Percentiles rank a stretch among this genome's conserved stretches.
phyloP scores from a whole-genome alignment of 805 yeast genomes.

The Ogataea kodamae region DNA sequence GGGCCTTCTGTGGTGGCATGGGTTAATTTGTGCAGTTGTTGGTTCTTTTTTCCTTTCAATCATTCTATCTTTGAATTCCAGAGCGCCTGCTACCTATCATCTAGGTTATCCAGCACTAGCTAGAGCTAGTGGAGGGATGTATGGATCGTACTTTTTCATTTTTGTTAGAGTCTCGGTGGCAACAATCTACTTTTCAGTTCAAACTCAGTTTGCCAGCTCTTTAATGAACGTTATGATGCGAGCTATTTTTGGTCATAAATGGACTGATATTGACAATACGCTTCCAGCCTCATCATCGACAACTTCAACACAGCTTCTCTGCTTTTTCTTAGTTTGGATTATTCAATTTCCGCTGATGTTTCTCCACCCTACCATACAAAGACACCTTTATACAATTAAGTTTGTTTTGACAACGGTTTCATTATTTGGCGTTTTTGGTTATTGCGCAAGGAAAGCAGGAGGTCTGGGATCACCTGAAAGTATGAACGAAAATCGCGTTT shows the following conservation, averaged over 20 bases:
- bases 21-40: too few relatives aligned
- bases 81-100: constrained; percentile 23
- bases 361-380: constrained; percentile 12
- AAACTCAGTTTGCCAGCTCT: constrained; percentile 33
- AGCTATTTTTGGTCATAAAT: constrained; percentile 17
- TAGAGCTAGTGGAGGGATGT: constrained; percentile 35
- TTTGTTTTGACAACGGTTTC: constrained; percentile 11
- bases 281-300: constrained; percentile 14
- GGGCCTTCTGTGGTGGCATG: constrained; percentile 22
- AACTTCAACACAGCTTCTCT: constrained; percentile 8
- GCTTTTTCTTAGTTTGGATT: constrained; percentile 18
- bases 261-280: constrained; percentile 13
- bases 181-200: constrained; percentile 34
- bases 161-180: constrained; percentile 34
- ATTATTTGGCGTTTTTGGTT: constrained; percentile 11
- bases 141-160: constrained; percentile 34
- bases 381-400: constrained; percentile 14
- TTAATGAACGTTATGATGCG: constrained; percentile 29
- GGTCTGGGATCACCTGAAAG: constrained; percentile 14
- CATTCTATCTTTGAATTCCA: constrained; percentile 14
- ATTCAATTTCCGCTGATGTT: constrained; percentile 19
- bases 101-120: constrained; percentile 36
- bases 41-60: constrained; percentile 16
- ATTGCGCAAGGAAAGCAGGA: constrained; percentile 13
- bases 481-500: constrained; percentile 1